Conservation (phyloP, 495 filamentous ascomycete species). For the Hypoxylon fuscum region DNA sequence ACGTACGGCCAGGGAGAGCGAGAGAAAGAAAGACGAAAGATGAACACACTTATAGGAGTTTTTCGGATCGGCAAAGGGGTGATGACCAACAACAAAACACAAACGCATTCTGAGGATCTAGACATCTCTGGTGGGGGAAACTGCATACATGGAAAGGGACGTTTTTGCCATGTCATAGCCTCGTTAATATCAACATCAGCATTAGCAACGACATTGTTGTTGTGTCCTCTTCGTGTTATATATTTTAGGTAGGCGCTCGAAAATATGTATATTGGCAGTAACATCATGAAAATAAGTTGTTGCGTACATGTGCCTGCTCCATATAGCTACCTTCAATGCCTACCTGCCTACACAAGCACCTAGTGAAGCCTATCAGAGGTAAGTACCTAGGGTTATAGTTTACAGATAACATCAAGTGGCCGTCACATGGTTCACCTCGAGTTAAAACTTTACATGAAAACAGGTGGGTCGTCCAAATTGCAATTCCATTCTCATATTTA, state of each 20-base stretch:
- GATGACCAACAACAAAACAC: conserved; percentile 15
- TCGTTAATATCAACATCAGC: conserved; percentile 1
- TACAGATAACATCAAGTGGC: too few relatives aligned
- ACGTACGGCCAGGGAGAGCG: conserved; percentile 17
- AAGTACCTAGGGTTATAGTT: too few relatives aligned
- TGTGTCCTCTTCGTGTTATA: conserved; percentile 31
- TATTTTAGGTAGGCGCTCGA: conserved; percentile 30
- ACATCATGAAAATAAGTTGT: conserved; percentile 10
- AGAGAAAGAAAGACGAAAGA: too few relatives aligned
- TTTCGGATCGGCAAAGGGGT: conserved; percentile 30
- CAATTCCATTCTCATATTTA: too few relatives aligned
- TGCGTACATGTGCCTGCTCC: too few relatives aligned
- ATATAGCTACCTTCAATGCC: neutral
- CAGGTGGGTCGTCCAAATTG: too few relatives aligned
- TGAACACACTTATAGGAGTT: conserved; percentile 21
- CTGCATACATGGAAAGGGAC: conserved; percentile 23
- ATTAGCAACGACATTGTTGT: conserved; percentile 10
- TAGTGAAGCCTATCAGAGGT: too few relatives aligned
- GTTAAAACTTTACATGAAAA: too few relatives aligned
- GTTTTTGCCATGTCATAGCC: conserved; percentile 23
- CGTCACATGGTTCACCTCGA: too few relatives aligned
- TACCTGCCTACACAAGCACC: too few relatives aligned
- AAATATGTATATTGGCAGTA: conserved; percentile 28
- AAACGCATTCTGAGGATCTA: conserved; percentile 34
- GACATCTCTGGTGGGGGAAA: too few relatives aligned